Base-by-base conservation (phyloP, 2,329 filamentous ascomycete genomes). In the Aspergillus cejpii region DNA sequence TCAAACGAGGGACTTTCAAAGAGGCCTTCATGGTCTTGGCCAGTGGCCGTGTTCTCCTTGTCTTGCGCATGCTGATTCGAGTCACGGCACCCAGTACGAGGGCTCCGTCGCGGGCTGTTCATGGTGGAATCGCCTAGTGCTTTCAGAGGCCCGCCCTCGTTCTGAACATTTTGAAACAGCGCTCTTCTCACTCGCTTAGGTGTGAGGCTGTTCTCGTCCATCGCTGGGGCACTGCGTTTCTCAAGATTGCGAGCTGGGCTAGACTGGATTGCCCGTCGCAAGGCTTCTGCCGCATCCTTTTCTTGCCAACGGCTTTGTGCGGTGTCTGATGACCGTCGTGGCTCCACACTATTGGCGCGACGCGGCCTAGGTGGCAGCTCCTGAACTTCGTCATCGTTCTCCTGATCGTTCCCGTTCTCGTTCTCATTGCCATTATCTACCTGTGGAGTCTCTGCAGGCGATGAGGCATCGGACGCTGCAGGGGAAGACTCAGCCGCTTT, bases 1-100 rank as follows among this genome's bases (percentile, higher is more conserved):
- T 65, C 61, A 73, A 54, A 74, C 62, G 54, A 59, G 50, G 44
- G 69, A 43, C 83, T 75, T 45, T 83, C 81, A 56, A 92, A 90
- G 3, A 92, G 74, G 39, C 77, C 73, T 31, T 80, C 76, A 5
- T 85, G 63, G 27, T 77, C 75, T 15, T 62, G 47, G 7, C 62
- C 57, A 5, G 74, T 72, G 10, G 69, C 71, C 39, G 65, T 65
- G 50, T 83, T 82, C 60, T 83, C 79, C 54, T 82, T 81, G 47
- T 81, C 77, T 39, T 68, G 66, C 43, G 52, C 57, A 51, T 65
- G 64, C 49, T 64, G 69, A 52, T 65, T 62, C 49, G 59, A 66
- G 45, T 61, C 63, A 48, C 60, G 59, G 37, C 62, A 60, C 37
- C 52, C 53, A 44, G 58, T 52, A 37, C 68, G 67, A 44, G 69